A percentile compares a stretch with the other conserved stretches of the same genome.
Evolutionary conservation across 2,329 filamentous ascomycete species (phyloP).

Genomic region (Torrubiella hemipterigena): DNA sequence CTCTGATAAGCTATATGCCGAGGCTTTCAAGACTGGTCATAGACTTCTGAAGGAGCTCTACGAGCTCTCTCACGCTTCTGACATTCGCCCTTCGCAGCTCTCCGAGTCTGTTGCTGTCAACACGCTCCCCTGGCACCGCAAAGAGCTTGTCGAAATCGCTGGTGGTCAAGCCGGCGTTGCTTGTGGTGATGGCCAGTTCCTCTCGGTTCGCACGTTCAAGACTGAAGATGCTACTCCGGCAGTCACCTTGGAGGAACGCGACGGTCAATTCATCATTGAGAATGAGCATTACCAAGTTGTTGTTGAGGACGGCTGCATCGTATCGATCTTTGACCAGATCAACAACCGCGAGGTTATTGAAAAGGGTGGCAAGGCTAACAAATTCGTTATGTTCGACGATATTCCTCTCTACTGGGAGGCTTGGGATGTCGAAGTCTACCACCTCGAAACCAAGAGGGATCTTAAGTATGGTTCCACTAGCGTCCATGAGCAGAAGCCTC

Average conservation of each 20-base stretch:
- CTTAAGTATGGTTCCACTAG: slow-evolving; percentile 55
- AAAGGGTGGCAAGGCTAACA: slow-evolving; percentile 65
- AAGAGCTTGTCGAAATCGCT: slow-evolving; percentile 58
- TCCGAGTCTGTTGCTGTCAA: slow-evolving; percentile 57
- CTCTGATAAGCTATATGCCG: slow-evolving; percentile 76
- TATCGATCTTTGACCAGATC: slow-evolving; percentile 66
- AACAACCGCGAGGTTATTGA: slow-evolving; percentile 69
- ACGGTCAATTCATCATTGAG: slow-evolving; percentile 62
- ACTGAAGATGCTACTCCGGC: slow-evolving; percentile 28
- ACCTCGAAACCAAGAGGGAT: slow-evolving; percentile 75
- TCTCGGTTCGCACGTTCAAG: slow-evolving; percentile 40
- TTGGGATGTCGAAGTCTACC: slow-evolving; percentile 96
- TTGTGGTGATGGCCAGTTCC: slow-evolving; percentile 40
- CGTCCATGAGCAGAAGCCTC: slow-evolving; percentile 58
- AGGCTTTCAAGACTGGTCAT: slow-evolving; percentile 68
- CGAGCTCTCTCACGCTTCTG: slow-evolving; percentile 50
- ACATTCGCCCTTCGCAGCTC: slow-evolving; percentile 25
- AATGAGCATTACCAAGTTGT: slow-evolving; percentile 67
- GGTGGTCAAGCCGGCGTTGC: slow-evolving; percentile 40
- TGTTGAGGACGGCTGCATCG: slow-evolving; percentile 66
- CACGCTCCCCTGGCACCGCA: slow-evolving; percentile 75
- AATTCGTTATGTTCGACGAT: slow-evolving; percentile 91
- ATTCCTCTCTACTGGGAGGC: slow-evolving; percentile 96
- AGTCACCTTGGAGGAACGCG: slow-evolving; percentile 38
- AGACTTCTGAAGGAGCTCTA: slow-evolving; percentile 60